phyloP scores from a whole-genome alignment of 495 filamentous ascomycete genomes.

The Cairneyella variabilis region DNA sequence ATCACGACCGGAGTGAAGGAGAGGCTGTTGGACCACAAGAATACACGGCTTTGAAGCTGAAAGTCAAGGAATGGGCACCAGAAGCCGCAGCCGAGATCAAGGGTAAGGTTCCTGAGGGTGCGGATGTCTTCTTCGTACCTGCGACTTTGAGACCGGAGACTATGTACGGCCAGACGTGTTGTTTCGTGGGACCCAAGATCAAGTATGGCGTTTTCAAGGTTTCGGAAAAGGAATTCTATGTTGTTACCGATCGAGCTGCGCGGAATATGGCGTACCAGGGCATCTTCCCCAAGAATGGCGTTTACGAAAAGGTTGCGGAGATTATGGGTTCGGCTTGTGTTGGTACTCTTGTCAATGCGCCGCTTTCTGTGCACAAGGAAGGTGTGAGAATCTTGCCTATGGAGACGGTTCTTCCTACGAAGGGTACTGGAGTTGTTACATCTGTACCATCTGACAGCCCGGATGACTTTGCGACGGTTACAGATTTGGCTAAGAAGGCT shows the following conservation, averaged over 20 bases:
- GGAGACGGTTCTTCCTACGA: slow-evolving; percentile 85
- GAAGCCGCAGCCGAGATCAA: slow-evolving; percentile 62
- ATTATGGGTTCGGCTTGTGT: slow-evolving; percentile 75
- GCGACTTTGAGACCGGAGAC: slow-evolving; percentile 94
- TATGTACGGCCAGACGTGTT: slow-evolving; percentile 97
- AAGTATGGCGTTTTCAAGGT: slow-evolving; percentile 88
- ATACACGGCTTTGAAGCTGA: slow-evolving; percentile 87
- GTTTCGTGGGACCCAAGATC: slow-evolving; percentile 89
- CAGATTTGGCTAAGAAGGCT: slow-evolving; percentile 90
- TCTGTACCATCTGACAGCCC: slow-evolving; percentile 94
- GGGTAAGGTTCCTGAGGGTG: slow-evolving; percentile 74
- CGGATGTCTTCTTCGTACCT: slow-evolving; percentile 83
- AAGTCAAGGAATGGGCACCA: slow-evolving; percentile 82
- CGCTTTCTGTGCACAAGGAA: slow-evolving; percentile 80
- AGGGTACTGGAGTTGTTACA: slow-evolving; percentile 95
- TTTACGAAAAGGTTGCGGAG: slow-evolving; percentile 69
- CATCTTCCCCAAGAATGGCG: slow-evolving; percentile 70
- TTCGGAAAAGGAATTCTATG: slow-evolving; percentile 76
- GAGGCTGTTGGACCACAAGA: slow-evolving; percentile 89
- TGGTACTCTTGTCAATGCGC: slow-evolving; percentile 82
- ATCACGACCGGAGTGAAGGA: slow-evolving; percentile 89
- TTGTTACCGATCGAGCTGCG: slow-evolving; percentile 82
- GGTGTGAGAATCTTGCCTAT: slow-evolving; percentile 89
- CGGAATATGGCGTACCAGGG: slow-evolving; percentile 96
- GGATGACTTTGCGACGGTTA: slow-evolving; percentile 88